A percentile compares a stretch with the other conserved stretches of the same genome.
These are phyloP conservation scores for Boletus rubroflammeus DNA, from an alignment of 768 basidiomycete species.

Conservation along the genomic window DNA sequence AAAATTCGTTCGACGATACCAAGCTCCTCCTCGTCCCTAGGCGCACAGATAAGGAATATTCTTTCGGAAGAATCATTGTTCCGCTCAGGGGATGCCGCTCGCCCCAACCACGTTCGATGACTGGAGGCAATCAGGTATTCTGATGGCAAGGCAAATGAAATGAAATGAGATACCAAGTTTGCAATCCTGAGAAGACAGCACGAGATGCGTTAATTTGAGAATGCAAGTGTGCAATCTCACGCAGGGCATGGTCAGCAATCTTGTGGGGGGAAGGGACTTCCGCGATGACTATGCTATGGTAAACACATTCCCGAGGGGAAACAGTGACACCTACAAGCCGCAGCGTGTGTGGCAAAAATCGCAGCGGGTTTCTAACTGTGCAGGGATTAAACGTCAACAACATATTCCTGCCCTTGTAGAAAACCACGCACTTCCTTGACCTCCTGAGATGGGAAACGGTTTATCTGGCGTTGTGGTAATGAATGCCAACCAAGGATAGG, in stretches of 20 bases:
- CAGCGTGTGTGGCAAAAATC: neutral
- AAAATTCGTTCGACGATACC: neutral
- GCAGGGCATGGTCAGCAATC: too few relatives aligned
- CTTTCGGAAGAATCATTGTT: neutral
- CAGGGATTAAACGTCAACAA: neutral
- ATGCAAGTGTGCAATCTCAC: neutral
- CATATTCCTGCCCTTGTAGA: neutral
- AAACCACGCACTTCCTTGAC: neutral
- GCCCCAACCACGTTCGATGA: neutral
- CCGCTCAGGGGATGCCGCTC: neutral
- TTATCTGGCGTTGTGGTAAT: neutral
- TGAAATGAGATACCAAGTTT: neutral
- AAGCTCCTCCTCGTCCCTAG: neutral
- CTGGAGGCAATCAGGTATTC: neutral
- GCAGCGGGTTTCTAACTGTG: neutral
- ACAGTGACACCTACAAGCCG: neutral
- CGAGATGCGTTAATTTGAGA: neutral
- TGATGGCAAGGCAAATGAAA: neutral
- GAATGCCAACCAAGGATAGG: neutral
- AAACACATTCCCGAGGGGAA: neutral
- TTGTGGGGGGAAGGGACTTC: neutral
- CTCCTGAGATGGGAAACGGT: neutral
- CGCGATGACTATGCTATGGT: neutral
- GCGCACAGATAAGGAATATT: neutral
- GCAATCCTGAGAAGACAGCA: neutral